Conservation (phyloP, 495 filamentous ascomycete genomes). For the Aspergillus sclerotiicarbonarius region DNA sequence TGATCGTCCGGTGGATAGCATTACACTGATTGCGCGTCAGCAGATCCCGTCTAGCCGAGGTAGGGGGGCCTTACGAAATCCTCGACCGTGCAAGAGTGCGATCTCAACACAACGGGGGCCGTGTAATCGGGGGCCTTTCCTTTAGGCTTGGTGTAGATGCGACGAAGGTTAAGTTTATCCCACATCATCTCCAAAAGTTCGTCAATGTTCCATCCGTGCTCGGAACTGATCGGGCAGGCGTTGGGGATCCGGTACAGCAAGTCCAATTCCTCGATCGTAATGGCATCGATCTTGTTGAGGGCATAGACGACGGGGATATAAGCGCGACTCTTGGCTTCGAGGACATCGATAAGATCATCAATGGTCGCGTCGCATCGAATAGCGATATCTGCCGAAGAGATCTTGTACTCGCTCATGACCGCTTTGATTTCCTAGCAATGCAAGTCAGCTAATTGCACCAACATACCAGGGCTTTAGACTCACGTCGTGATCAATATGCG, state of each 20-base stretch:
- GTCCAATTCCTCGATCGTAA: slow-evolving; percentile 96
- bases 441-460: slow-evolving; percentile 19
- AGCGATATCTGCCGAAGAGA: slow-evolving; percentile 94
- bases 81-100: slow-evolving; percentile 82
- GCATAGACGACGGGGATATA: slow-evolving; percentile 99
- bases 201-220: slow-evolving; percentile 98
- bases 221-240: slow-evolving; percentile 92
- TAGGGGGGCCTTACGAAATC: slow-evolving; percentile 77
- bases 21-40: slow-evolving; percentile 68
- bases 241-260: slow-evolving; percentile 95
- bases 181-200: slow-evolving; percentile 97
- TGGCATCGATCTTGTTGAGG: slow-evolving; percentile 97
- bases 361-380: slow-evolving; percentile 94
- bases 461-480: slow-evolving; percentile 13
- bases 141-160: slow-evolving; percentile 98
- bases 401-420: slow-evolving; percentile 95
- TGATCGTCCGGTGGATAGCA: slow-evolving; percentile 91
- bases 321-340: slow-evolving; percentile 90
- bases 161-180: slow-evolving; percentile 87
- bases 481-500: slow-evolving; percentile 86
- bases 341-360: slow-evolving; percentile 90
- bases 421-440: slow-evolving; percentile 82
- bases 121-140: slow-evolving; percentile 91
- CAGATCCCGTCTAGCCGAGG: slow-evolving; percentile 4
- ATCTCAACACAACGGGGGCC: slow-evolving; percentile 83